Conservation (phyloP, 1,284 basidiomycete genomes). For the Microbotryum saponariae region DNA sequence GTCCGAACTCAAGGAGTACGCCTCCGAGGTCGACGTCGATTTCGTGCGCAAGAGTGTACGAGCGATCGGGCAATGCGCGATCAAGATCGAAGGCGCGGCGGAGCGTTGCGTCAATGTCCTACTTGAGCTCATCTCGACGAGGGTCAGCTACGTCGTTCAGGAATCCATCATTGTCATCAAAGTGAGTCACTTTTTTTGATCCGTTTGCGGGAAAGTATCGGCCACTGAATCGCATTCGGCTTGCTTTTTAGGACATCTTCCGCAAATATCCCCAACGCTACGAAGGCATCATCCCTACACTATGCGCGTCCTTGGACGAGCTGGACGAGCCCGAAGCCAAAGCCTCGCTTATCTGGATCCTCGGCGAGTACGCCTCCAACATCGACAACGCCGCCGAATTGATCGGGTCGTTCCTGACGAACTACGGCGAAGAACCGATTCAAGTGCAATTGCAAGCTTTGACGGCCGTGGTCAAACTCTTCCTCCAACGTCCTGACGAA, state of each 20-base stretch:
- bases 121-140: conserved; percentile 80
- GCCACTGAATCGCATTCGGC: neutral
- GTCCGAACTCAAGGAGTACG: conserved; percentile 95
- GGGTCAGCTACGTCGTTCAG: conserved; percentile 95
- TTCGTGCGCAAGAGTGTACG: conserved; percentile 91
- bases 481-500: conserved; percentile 85
- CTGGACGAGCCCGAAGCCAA: conserved; percentile 98
- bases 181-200: conserved; percentile 45
- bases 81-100: conserved; percentile 86
- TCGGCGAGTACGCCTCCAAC: conserved; percentile 94
- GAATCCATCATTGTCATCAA: conserved; percentile 99
- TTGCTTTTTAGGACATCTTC: conserved; percentile 75
- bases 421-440: conserved; percentile 88
- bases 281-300: conserved; percentile 88
- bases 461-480: conserved; percentile 93
- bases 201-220: neutral
- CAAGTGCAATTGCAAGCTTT: conserved; percentile 91
- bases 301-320: conserved; percentile 92
- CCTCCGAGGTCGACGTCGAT: conserved; percentile 96
- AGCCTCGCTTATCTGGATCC: conserved; percentile 96
- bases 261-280: conserved; percentile 95
- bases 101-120: conserved; percentile 93
- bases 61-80: conserved; percentile 90
- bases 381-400: conserved; percentile 95
- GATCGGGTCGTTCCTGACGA: conserved; percentile 78